A percentile compares a stretch with the other conserved stretches of the same genome.
These are phyloP conservation scores for Jasminum sambac DNA, from an alignment of 257 asterid species.

Conservation along the genomic window DNA sequence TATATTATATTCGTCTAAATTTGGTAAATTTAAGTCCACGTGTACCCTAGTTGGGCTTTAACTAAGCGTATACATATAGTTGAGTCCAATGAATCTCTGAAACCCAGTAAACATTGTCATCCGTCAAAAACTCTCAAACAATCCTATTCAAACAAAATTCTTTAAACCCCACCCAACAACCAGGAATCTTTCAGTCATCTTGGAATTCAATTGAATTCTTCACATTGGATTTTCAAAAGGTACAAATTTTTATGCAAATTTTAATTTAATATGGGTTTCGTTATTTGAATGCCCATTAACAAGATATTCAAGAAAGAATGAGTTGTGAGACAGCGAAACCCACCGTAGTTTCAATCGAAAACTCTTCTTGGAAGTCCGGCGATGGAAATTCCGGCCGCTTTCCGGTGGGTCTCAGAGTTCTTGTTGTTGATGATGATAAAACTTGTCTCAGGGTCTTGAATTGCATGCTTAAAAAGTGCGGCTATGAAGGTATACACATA, in stretches of 20 bases:
- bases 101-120: conserved; percentile 35
- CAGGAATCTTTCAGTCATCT: conserved; percentile 8
- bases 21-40: not conserved
- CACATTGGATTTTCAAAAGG: not conserved
- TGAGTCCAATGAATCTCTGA: not conserved
- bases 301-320: conserved; percentile 41
- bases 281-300: conserved; percentile 14
- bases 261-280: conserved; percentile 34
- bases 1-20: not conserved
- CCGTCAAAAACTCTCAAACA: not conserved
- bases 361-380: conserved; percentile 56
- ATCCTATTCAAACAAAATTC: conserved; percentile 3
- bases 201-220: not conserved
- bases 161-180: conserved; percentile 21
- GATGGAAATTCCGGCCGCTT: conserved; percentile 68
- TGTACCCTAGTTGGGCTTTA: not conserved
- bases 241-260: not conserved
- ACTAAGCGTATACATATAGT: no score
- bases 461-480: conserved; percentile 78
- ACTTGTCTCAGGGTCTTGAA: conserved; percentile 88
- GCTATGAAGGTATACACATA: conserved; percentile 60
- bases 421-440: conserved; percentile 94
- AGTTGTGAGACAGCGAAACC: conserved; percentile 47
- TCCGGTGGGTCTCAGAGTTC: conserved; percentile 87
- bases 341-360: conserved; percentile 41